phyloP scores from a whole-genome alignment of 305 asterid species.

The Fraxinus platypoda region DNA sequence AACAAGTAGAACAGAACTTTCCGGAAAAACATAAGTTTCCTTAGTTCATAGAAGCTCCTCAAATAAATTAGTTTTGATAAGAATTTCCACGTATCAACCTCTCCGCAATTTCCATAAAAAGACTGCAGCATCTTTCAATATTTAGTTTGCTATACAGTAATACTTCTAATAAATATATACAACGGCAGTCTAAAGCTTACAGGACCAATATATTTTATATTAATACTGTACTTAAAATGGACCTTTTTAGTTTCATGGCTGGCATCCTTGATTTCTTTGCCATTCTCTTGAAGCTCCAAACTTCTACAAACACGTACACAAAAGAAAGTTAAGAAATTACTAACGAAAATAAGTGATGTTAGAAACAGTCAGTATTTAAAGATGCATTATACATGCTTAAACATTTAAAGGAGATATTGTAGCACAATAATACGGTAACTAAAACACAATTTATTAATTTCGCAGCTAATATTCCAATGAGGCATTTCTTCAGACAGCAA shows the following conservation, averaged over 20 bases:
- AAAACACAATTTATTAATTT: background rate
- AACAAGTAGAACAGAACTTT: background rate
- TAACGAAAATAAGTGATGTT: conserved; percentile 14
- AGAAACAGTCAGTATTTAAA: background rate
- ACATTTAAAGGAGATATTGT: conserved; percentile 1
- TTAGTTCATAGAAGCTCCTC: conserved; percentile 11
- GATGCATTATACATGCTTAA: conserved; percentile 13
- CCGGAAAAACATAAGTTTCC: background rate
- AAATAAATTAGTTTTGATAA: conserved; percentile 5
- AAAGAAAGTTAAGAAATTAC: conserved; percentile 17
- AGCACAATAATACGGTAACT: conserved; percentile 2
- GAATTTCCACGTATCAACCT: background rate
- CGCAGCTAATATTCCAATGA: background rate
- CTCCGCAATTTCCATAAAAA: background rate
- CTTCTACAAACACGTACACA: conserved; percentile 38
- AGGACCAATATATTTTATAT: conserved; percentile 12
- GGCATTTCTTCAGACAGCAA: background rate
- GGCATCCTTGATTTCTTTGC: conserved; percentile 36
- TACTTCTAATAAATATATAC: conserved; percentile 6
- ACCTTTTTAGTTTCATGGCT: conserved; percentile 56
- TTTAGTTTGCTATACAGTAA: conserved; percentile 8
- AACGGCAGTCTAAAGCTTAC: conserved; percentile 2
- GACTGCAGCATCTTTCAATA: background rate
- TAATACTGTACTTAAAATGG: background rate
- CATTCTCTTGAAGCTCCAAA: conserved; percentile 41